Percentiles rank a stretch among this genome's conserved stretches.
Evolutionary conservation across 2,329 filamentous ascomycete genomes (phyloP).

Genomic region (Penicillium fuscoglaucum): DNA sequence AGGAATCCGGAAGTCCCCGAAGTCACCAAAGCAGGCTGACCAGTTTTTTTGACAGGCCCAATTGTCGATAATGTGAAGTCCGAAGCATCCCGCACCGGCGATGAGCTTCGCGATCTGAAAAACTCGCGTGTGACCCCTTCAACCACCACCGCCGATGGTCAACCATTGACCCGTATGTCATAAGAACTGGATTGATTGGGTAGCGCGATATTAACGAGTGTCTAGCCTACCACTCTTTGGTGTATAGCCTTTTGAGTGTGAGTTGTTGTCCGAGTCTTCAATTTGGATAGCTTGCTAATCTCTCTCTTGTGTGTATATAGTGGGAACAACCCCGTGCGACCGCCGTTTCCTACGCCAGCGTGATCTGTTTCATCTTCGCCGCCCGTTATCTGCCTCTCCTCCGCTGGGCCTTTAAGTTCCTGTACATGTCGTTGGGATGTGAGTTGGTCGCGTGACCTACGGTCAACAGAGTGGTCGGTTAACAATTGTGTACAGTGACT

Average conservation of each 20-base stretch:
- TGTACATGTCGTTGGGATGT: slow-evolving; percentile 61
- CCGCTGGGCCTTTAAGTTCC: slow-evolving; percentile 61
- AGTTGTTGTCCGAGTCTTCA: slow-evolving; percentile 28
- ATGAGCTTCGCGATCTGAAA: slow-evolving; percentile 60
- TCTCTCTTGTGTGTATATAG: slow-evolving; percentile 37
- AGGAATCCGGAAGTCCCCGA: neutral
- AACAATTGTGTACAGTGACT: slow-evolving; percentile 46
- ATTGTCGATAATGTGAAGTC: slow-evolving; percentile 58
- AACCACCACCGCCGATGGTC: slow-evolving; percentile 58
- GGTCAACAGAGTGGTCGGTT: slow-evolving; percentile 8
- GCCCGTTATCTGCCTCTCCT: slow-evolving; percentile 63
- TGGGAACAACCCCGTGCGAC: slow-evolving; percentile 68
- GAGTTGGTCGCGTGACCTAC: slow-evolving; percentile 37
- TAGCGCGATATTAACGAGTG: slow-evolving; percentile 17
- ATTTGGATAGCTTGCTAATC: slow-evolving; percentile 6
- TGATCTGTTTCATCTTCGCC: slow-evolving; percentile 61
- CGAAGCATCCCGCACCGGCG: slow-evolving; percentile 56
- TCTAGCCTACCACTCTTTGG: slow-evolving; percentile 64
- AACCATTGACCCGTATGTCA: slow-evolving; percentile 60
- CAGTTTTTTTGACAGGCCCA: slow-evolving; percentile 44
- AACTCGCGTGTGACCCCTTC: slow-evolving; percentile 55
- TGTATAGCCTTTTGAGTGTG: slow-evolving; percentile 65
- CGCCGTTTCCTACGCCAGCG: slow-evolving; percentile 58
- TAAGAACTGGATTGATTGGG: neutral
- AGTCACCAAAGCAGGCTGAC: slow-evolving; percentile 20